Conservation (phyloP, 805 yeast genomes). For the Saccharomycopsis sp. region DNA sequence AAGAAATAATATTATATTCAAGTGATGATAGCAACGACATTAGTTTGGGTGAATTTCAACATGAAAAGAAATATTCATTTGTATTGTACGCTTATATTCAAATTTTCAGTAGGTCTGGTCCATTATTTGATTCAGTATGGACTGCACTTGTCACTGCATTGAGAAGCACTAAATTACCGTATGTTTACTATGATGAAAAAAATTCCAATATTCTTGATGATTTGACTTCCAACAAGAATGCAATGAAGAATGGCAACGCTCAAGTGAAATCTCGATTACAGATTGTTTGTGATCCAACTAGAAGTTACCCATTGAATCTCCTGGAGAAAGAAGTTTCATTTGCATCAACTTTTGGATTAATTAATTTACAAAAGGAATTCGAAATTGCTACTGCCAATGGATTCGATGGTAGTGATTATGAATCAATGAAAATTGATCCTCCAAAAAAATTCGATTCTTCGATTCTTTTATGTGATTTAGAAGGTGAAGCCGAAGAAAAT, state of each 20-base stretch:
- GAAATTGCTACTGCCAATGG: conserved; percentile 26
- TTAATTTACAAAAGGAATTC: conserved; percentile 35
- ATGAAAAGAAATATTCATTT: conserved; percentile 43
- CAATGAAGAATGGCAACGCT: conserved; percentile 46
- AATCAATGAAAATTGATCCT: conserved; percentile 11
- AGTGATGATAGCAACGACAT: conserved; percentile 31
- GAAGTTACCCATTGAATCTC: conserved; percentile 34
- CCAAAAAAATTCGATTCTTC: conserved; percentile 22
- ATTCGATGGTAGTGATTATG: conserved; percentile 27
- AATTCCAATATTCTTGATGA: conserved; percentile 25
- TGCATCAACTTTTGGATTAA: conserved; percentile 53
- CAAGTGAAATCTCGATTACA: conserved; percentile 44
- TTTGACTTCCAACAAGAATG: conserved; percentile 30
- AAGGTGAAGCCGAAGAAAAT: conserved; percentile 78
- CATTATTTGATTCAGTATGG: conserved; percentile 73
- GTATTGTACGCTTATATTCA: conserved; percentile 68
- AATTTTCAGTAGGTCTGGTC: conserved; percentile 77
- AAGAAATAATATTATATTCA: conserved; percentile 39
- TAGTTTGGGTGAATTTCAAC: conserved; percentile 26
- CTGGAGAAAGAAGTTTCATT: conserved; percentile 33
- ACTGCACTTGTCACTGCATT: conserved; percentile 60
- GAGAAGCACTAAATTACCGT: conserved; percentile 53
- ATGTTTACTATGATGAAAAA: conserved; percentile 59
- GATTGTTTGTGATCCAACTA: conserved; percentile 48
- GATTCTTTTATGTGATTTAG: conserved; percentile 62